These are phyloP conservation scores for Cymbomonas tetramitiformis DNA, from an alignment of 139 green algal genomes.

Conservation along the genomic window DNA sequence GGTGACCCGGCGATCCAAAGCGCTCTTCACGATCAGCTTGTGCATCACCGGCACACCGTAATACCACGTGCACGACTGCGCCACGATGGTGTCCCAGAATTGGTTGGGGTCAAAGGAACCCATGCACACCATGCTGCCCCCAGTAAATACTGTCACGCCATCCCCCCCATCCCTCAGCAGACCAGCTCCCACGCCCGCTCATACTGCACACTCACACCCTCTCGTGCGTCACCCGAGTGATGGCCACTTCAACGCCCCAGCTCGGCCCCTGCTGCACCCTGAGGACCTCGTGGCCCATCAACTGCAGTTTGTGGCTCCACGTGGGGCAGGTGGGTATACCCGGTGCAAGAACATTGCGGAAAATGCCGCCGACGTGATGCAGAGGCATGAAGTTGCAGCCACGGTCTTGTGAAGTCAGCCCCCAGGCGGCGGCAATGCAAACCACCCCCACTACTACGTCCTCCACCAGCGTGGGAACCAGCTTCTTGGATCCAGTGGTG, in stretches of 20 bases:
- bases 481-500: constrained; percentile 20
- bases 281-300: too few relatives aligned
- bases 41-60: constrained; percentile 24
- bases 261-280: too few relatives aligned
- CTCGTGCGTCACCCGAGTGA: too few relatives aligned
- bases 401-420: neutral
- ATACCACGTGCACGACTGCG: constrained; percentile 18
- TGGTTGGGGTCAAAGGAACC: constrained; percentile 13
- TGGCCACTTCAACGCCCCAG: too few relatives aligned
- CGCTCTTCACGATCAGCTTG: constrained; percentile 7
- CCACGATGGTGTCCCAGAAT: constrained; percentile 15
- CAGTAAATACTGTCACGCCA: constrained; percentile 13
- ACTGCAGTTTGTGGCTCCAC: too few relatives aligned
- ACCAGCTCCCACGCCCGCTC: too few relatives aligned
- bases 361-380: constrained; percentile 22
- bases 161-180: too few relatives aligned
- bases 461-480: constrained; percentile 12
- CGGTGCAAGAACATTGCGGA: constrained; percentile 14
- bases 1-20: too few relatives aligned
- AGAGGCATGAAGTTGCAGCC: constrained; percentile 23
- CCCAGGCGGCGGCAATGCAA: constrained; percentile 1
- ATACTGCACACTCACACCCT: too few relatives aligned
- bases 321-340: too few relatives aligned
- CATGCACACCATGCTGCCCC: constrained; percentile 6
- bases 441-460: constrained; percentile 4